Conservation (phyloP, 2,329 filamentous ascomycete species). For the Ophiostoma pallidulum region DNA sequence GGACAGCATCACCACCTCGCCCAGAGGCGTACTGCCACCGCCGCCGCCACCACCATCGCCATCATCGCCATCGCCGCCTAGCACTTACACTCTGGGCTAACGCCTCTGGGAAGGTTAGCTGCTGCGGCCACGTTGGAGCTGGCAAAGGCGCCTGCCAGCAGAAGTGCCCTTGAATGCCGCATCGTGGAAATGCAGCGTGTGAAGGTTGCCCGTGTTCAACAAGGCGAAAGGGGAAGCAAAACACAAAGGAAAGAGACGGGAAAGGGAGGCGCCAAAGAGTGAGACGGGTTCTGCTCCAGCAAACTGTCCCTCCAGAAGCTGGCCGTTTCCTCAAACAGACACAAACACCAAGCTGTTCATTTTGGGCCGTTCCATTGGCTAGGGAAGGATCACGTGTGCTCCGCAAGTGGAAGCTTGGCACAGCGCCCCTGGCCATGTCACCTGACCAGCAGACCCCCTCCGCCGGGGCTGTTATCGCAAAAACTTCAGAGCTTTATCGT, state of each 20-base stretch:
- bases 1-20: too few species aligned
- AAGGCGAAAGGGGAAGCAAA: background rate
- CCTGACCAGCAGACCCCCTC: background rate
- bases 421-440: background rate
- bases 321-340: background rate
- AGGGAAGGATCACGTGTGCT: constrained; percentile 4
- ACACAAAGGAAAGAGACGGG: background rate
- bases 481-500: constrained; percentile 12
- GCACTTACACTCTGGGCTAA: constrained; percentile 86
- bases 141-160: constrained; percentile 42
- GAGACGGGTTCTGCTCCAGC: background rate
- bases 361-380: constrained; percentile 11
- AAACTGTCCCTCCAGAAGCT: background rate
- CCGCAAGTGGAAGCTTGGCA: background rate
- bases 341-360: constrained; percentile 18
- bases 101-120: constrained; percentile 65
- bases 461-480: constrained; percentile 13
- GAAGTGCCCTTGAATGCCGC: constrained; percentile 40
- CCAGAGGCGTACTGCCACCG: too few species aligned
- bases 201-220: constrained; percentile 3
- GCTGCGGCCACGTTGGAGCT: constrained; percentile 46
- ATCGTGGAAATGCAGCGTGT: constrained; percentile 25
- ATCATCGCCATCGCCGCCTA: too few species aligned
- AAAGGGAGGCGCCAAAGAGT: background rate
- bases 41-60: background rate